Conservation (phyloP, 2,329 filamentous ascomycete genomes). For the Fusarium temperatum region DNA sequence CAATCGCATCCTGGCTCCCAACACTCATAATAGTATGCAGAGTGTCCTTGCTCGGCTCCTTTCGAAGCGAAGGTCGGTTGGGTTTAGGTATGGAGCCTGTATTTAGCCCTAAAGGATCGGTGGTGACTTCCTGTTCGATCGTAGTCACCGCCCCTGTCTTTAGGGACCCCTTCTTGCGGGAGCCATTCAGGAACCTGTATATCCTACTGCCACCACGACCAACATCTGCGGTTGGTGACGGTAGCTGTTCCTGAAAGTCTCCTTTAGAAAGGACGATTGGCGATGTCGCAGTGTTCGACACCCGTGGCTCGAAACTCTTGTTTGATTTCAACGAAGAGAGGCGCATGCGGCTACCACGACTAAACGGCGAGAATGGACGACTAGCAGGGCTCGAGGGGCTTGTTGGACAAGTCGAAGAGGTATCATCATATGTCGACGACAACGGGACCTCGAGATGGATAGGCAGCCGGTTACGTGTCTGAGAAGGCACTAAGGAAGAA, state of each 20-base stretch:
- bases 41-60: slow-evolving; percentile 57
- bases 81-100: slow-evolving; percentile 43
- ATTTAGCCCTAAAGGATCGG: slow-evolving; percentile 37
- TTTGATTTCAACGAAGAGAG: slow-evolving; percentile 33
- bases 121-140: slow-evolving; percentile 39
- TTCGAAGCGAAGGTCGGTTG: slow-evolving; percentile 50
- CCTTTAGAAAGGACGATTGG: slow-evolving; percentile 13
- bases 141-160: slow-evolving; percentile 23
- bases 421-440: slow-evolving; percentile 23
- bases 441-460: slow-evolving; percentile 32
- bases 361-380: slow-evolving; percentile 32
- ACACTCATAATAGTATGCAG: slow-evolving; percentile 62
- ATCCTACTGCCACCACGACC: slow-evolving; percentile 20
- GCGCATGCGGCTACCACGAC: slow-evolving; percentile 23
- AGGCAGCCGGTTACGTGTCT: slow-evolving; percentile 22
- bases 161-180: slow-evolving; percentile 32
- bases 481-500: slow-evolving; percentile 31
- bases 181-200: slow-evolving; percentile 26
- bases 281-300: slow-evolving; percentile 3
- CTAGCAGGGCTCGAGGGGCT: slow-evolving; percentile 22
- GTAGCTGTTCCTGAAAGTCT: neutral
- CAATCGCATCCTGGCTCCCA: slow-evolving; percentile 52
- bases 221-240: neutral
- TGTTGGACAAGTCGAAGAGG: slow-evolving; percentile 30
- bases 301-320: slow-evolving; percentile 31